phyloP scores from a whole-genome alignment of 768 basidiomycete species.

The Xerocomus brunneocitrinus region DNA sequence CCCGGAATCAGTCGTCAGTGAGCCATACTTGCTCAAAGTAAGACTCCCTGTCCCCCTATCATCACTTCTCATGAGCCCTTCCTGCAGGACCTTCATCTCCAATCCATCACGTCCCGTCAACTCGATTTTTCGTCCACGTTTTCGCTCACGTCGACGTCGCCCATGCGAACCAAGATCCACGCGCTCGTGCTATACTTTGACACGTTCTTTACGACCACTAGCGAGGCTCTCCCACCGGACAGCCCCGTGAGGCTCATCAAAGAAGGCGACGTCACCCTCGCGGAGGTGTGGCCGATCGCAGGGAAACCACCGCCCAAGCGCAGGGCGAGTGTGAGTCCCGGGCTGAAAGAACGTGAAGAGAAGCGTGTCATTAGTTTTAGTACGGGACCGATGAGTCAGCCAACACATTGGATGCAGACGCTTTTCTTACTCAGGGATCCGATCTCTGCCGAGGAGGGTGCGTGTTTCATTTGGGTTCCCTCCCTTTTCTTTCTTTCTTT shows the following conservation, averaged over 20 bases:
- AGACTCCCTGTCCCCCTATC: slow-evolving; percentile 5
- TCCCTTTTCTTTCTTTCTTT: neutral
- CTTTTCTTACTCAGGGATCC: slow-evolving; percentile 81
- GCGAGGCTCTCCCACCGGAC: slow-evolving; percentile 50
- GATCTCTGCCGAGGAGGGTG: slow-evolving; percentile 71
- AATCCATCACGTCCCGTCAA: slow-evolving; percentile 57
- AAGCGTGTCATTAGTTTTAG: slow-evolving; percentile 67
- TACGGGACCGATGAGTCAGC: slow-evolving; percentile 80
- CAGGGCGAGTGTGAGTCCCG: slow-evolving; percentile 50
- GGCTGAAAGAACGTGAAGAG: slow-evolving; percentile 38
- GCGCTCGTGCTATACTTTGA: slow-evolving; percentile 93
- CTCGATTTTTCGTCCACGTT: slow-evolving; percentile 81
- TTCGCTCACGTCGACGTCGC: slow-evolving; percentile 57
- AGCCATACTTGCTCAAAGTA: slow-evolving; percentile 66
- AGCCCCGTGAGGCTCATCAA: slow-evolving; percentile 53
- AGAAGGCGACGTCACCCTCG: slow-evolving; percentile 57
- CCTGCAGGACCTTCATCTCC: slow-evolving; percentile 70
- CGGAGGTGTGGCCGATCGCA: slow-evolving; percentile 77
- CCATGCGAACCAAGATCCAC: slow-evolving; percentile 61
- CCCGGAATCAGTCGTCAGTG: slow-evolving; percentile 59
- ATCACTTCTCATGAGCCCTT: neutral
- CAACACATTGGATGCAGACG: slow-evolving; percentile 98
- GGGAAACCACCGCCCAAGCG: slow-evolving; percentile 58
- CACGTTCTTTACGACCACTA: slow-evolving; percentile 73
- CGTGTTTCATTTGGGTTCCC: slow-evolving; percentile 16